Evolutionary conservation across 331 rosid genomes (phyloP), one percentile per base, ranked within the genome.

Genomic region (Cydonia oblonga): DNA sequence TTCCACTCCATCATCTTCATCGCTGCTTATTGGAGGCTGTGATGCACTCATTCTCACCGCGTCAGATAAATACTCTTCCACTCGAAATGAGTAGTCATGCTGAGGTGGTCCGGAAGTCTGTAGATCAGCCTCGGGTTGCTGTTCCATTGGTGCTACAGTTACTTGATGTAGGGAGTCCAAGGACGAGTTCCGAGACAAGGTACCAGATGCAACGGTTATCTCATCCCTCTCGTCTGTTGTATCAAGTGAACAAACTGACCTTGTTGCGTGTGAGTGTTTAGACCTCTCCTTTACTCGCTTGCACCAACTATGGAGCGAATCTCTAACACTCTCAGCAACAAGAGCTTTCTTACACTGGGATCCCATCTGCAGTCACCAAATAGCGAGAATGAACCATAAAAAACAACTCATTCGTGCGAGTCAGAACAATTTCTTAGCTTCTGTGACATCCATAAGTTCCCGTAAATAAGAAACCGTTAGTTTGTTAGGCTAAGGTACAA

Each of bases 261-360:
- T 90, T 7, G 93, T 82, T 1, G 97, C 79, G 26, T 73, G 83
- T 10, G 89, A 88, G 26, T 76, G 90, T 81, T 81, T 93, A 7
- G 96, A 86, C 78, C 82, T 93, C 60, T 85, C 92, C 83, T 89
- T 93, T 6, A 88, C 98, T 78, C 98, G 89, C 80, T 93, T 93
- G 78, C 98, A 91, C 98, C 98, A 91, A 73, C 97, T 91, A 68
- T 93, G 97, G 77, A 93, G 87, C 5, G 96, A 91, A 19, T 93
- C 97, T 73, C 98, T 78, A 0, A 93, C 98, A 63, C 96, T 89
- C 76, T 91, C 98, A 1, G 96, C 23, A 46, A 93, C 96, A 53
- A 93, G 53, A 1, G 98, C 89, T 86, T 93, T 93, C 86, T 88
- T 88, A 33, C 85, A 86, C 74, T 72, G 82, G 3, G 96, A 93